A percentile compares a stretch with the other conserved stretches of the same genome.
Evolutionary conservation across 768 basidiomycete species (phyloP).

Genomic region (Tricholoma furcatifolium): DNA sequence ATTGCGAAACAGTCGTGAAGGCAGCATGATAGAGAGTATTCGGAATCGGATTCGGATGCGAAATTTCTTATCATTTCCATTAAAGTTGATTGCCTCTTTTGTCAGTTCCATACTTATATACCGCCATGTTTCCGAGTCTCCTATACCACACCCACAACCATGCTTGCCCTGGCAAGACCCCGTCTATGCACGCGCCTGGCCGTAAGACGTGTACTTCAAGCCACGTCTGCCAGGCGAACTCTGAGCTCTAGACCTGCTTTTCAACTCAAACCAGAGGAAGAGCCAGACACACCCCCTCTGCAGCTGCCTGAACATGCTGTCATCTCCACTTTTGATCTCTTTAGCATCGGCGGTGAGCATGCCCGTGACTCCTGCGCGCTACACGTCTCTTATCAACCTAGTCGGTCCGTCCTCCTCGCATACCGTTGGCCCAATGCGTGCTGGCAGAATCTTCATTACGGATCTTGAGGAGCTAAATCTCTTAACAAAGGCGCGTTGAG

Average conservation of each 20-base stretch:
- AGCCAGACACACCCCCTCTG: conserved; percentile 13
- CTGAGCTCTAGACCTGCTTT: conserved; percentile 10
- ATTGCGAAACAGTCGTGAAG: conserved; percentile 45
- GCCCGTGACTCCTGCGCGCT: neutral
- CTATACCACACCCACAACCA: conserved; percentile 1
- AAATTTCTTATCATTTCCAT: no score
- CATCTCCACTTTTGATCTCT: conserved; percentile 90
- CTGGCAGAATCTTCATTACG: conserved; percentile 82
- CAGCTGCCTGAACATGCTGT: conserved; percentile 77
- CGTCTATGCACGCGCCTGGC: conserved; percentile 4
- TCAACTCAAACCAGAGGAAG: conserved; percentile 6
- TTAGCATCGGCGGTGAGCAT: conserved; percentile 80
- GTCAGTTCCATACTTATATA: conserved; percentile 1
- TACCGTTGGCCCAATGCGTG: conserved; percentile 73
- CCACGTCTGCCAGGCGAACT: neutral
- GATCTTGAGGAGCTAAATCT: conserved; percentile 69
- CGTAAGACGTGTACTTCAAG: neutral
- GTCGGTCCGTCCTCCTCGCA: conserved; percentile 54
- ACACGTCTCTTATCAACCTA: conserved; percentile 17
- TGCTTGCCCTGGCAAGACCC: conserved; percentile 13
- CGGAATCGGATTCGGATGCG: no score
- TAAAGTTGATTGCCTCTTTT: neutral
- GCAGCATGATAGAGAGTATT: conserved; percentile 33
- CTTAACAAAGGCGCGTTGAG: conserved; percentile 57
- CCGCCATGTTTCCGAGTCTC: conserved; percentile 21